phyloP scores from a whole-genome alignment of 176 grass and related monocot genomes.

The Triticum aestivum region IWGSC_CS_RefSeq_v2.1 NC_057794.1:247327697-247328196 shows the following conservation, averaged over 20 bases:
- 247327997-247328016: conserved; percentile 91
- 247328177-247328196: conserved; percentile 18
- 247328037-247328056: conserved; percentile 79
- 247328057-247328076: conserved; percentile 72
- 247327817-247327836: conserved; percentile 64
- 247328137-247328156: neutral
- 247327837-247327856: conserved; percentile 71
- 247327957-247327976: conserved; percentile 48
- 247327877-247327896: conserved; percentile 83
- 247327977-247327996: conserved; percentile 54
- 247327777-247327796: neutral
- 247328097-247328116: conserved; percentile 44
- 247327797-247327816: neutral
- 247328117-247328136: neutral
- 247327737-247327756: neutral
- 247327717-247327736: no score
- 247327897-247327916: conserved; percentile 46
- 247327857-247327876: conserved; percentile 79
- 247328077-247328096: conserved; percentile 70
- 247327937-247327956: neutral
- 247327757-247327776: neutral
- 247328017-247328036: conserved; percentile 92
- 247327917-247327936: neutral
- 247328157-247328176: neutral
- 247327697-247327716: neutral